phyloP scores from a whole-genome alignment of 768 basidiomycete species.

The Tylopilus vinaceipallidus region DNA sequence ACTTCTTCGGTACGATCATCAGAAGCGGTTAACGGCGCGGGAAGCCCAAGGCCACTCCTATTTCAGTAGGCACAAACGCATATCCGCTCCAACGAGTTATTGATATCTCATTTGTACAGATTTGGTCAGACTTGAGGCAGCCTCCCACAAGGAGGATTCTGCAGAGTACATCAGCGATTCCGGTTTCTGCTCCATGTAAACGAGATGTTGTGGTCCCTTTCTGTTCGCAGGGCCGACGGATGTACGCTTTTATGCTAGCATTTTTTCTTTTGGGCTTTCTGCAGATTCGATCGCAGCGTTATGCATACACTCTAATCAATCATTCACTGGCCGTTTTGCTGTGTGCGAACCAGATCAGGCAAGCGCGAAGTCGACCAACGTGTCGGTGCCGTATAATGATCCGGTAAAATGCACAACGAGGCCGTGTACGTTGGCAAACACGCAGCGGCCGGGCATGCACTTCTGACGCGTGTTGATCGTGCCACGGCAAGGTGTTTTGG shows the following conservation, averaged over 20 bases:
- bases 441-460: constrained; percentile 17
- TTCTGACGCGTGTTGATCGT: constrained; percentile 30
- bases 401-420: constrained; percentile 24
- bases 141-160: constrained; percentile 39
- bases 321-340: constrained; percentile 1
- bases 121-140: constrained; percentile 47
- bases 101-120: constrained; percentile 35
- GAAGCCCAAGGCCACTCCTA: constrained; percentile 68
- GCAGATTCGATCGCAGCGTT: constrained; percentile 11
- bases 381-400: constrained; percentile 22
- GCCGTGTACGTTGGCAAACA: constrained; percentile 28
- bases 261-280: constrained; percentile 10
- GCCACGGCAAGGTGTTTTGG: constrained; percentile 29
- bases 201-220: neutral
- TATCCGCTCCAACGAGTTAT: constrained; percentile 16
- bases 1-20: constrained; percentile 67
- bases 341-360: constrained; percentile 15
- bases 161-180: constrained; percentile 47
- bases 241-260: constrained; percentile 3
- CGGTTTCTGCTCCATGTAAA: constrained; percentile 44
- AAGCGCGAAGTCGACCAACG: constrained; percentile 23
- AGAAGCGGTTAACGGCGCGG: constrained; percentile 61
- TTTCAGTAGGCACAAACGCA: constrained; percentile 46
- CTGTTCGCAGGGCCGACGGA: constrained; percentile 2
- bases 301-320: constrained; percentile 13